Evolutionary conservation across 768 basidiomycete genomes (phyloP).

Genomic region (Phaeotremella skinneri): DNA sequence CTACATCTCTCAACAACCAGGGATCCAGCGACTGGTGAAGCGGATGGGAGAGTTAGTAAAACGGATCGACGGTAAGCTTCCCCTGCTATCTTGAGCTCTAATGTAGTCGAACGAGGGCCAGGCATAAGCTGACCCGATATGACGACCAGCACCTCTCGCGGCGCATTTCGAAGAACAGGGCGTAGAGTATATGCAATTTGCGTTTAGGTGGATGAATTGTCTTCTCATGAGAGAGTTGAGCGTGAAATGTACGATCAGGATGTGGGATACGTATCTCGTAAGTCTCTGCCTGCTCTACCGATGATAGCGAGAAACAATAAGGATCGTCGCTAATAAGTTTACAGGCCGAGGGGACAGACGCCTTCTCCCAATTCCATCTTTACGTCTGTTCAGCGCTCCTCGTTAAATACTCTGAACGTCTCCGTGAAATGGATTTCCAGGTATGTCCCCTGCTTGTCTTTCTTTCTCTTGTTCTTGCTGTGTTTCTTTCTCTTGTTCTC

Average conservation of each 20-base stretch:
- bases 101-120: background rate
- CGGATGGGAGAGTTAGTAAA: slow-evolving; percentile 88
- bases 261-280: slow-evolving; percentile 99
- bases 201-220: slow-evolving; percentile 99
- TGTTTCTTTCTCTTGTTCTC: background rate
- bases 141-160: slow-evolving; percentile 69
- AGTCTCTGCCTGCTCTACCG: slow-evolving; percentile 43
- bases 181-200: slow-evolving; percentile 99
- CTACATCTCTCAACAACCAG: slow-evolving; percentile 93
- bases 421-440: slow-evolving; percentile 98
- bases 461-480: background rate
- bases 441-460: slow-evolving; percentile 55
- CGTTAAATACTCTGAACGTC: slow-evolving; percentile 88
- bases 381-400: slow-evolving; percentile 98
- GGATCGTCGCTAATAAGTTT: slow-evolving; percentile 1
- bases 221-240: slow-evolving; percentile 96
- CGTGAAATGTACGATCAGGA: slow-evolving; percentile 91
- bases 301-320: background rate
- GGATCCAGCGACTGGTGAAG: slow-evolving; percentile 87
- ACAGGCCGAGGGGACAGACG: slow-evolving; percentile 93
- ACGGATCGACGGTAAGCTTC: slow-evolving; percentile 51
- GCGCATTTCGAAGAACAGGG: slow-evolving; percentile 82
- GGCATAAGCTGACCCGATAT: slow-evolving; percentile 6
- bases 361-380: slow-evolving; percentile 97
- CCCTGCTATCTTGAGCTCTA: background rate